Conservation (phyloP, 805 yeast species). For the Saturnispora serradocipensis region DNA sequence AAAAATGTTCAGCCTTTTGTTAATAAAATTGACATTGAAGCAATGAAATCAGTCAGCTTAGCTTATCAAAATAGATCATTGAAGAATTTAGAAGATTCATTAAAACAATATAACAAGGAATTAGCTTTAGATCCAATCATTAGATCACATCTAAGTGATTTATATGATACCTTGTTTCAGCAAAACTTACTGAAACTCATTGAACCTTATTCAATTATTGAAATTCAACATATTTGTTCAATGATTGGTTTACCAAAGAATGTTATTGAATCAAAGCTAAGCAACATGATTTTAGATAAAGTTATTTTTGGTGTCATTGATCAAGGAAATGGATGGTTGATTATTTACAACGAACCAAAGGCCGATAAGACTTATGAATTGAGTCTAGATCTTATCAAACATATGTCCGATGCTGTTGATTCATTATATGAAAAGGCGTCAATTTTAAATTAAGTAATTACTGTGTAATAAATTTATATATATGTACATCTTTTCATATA, state of each 20-base stretch:
- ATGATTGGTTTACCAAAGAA: conserved; percentile 79
- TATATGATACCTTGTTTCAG: conserved; percentile 87
- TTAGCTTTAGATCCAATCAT: conserved; percentile 80
- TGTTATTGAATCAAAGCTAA: conserved; percentile 87
- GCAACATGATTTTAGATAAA: conserved; percentile 94
- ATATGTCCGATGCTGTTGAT: conserved; percentile 83
- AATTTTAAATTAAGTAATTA: conserved; percentile 46
- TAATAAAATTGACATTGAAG: conserved; percentile 81
- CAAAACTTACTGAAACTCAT: conserved; percentile 90
- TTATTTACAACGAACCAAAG: conserved; percentile 81
- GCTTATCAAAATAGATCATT: conserved; percentile 87
- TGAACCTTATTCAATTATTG: conserved; percentile 96
- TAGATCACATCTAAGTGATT: conserved; percentile 83
- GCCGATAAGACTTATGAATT: conserved; percentile 84
- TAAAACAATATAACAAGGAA: conserved; percentile 61
- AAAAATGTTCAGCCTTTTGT: conserved; percentile 36
- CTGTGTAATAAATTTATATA: neutral
- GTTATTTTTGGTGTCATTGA: conserved; percentile 94
- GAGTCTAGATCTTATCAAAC: conserved; percentile 76
- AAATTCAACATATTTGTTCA: conserved; percentile 77
- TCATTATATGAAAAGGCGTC: conserved; percentile 90
- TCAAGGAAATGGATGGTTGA: conserved; percentile 97
- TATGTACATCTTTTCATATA: neutral
- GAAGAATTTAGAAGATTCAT: conserved; percentile 81
- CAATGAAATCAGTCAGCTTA: conserved; percentile 86